Evolutionary conservation across 139 green algal species (phyloP), one percentile per base, ranked within the genome.

Genomic region (Chlamydomonas sp.): DNA sequence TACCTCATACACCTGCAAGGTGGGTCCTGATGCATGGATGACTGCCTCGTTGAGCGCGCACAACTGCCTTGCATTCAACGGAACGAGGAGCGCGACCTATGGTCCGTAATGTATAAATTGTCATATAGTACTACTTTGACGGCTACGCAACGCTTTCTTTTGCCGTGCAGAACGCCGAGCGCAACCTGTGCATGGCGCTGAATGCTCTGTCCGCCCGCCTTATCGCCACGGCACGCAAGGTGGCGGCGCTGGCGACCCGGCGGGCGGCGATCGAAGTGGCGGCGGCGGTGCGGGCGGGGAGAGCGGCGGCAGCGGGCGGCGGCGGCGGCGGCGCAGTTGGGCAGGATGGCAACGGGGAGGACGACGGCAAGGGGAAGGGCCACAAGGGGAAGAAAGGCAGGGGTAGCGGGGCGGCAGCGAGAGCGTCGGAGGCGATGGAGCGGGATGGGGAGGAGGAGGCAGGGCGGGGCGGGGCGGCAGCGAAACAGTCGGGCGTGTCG

Each of bases 151-250:
- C 31, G 31, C 31, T 49, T 49, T 49, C 31, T 49, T 49, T 49
- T 49, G 31, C 31, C 31, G 31, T 49, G 31, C 31, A 97, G 94
- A 89, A 88, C 8, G 68, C 79, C 4, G 95, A 97, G 92, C 90
- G 95, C 5, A 90, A 93, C 63, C 89, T 95, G 61, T 97, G 95
- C 86, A 79, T 78, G n/a, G 66, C 69, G 20, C 93, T 97, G 61
- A 96, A 96, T 80, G 92, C 90, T 14, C 90, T 95, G 14, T 92
- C 94, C 3, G 2, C 31, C 68, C 82, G 85, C 16, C 80, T 92
- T 66, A 63, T 67, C 49, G 72, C 73, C 63, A 88, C 83, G 49
- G 73, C 49, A 12, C 63, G 73, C 3, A 59, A 60, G 49, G 49
- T 74, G 57, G 59, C 12, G 9, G 77, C 76, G 7, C 8, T 78